Evolutionary conservation across 2,329 filamentous ascomycete genomes (phyloP), one percentile per base, ranked within the genome.

Genomic region (Cercospora canescens): DNA sequence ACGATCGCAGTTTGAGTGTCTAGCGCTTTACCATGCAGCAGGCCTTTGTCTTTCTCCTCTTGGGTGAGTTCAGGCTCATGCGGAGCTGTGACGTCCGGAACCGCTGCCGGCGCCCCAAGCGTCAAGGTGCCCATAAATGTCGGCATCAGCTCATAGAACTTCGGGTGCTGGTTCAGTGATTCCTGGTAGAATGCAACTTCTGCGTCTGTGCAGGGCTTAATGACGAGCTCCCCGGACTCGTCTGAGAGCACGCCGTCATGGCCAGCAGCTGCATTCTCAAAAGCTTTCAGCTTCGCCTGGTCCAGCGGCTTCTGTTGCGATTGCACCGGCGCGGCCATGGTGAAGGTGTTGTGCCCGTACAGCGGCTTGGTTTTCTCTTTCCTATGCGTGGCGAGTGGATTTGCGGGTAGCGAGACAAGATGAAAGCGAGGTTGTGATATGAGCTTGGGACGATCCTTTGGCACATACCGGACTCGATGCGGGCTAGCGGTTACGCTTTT

Each of bases 131-230:
- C 95, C 80, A 96, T 88, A 80, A 89, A 98, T 5, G 88, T 85
- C 54, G 95, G 94, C 84, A 98, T 94, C 73, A 94, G 87, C 26
- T 89, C 86, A 59, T 89, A 86, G 74, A 98, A 92, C 1, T 89
- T 87, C 32, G 88, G 87, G 76, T 96, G 90, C 24, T 85, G 80
- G 35, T 86, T 79, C 30, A 89, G 76, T 28, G 82, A 89, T 41
- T 88, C 87, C 77, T 97, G 88, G 83, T 99, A 99, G 79, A 99
- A 99, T 52, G 88, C 85, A 73, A 98, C 88, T 81, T 99, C 95
- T 69, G 89, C 85, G 69, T 88, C 81, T 0, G 92, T 96, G 79
- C 94, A 98, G 18, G 95, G 95, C 80, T 99, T 99, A 76, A 97
- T 92, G 77, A 99, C 91, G 35, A 98, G 84, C 69, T 91, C 88